A percentile compares a stretch with the other conserved stretches of the same genome.
Evolutionary conservation across 257 asterid species (phyloP).

Genomic region (Agastache rugosa): DNA sequence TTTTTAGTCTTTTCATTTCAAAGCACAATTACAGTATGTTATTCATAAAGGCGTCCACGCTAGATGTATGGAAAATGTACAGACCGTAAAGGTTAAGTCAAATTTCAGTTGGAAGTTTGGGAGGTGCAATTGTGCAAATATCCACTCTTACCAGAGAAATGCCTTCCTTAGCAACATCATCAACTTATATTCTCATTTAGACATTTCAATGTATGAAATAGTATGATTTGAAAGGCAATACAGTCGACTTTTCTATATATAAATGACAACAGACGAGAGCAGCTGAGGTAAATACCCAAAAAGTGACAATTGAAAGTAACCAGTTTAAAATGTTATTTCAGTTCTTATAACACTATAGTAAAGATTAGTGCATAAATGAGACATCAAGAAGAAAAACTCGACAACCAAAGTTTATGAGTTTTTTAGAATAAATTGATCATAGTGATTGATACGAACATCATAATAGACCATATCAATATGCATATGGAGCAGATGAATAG

Average conservation of each 20-base stretch:
- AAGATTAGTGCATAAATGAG: not conserved
- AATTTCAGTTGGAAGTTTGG: not conserved
- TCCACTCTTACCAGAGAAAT: not conserved
- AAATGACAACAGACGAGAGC: not conserved
- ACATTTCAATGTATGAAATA: not conserved
- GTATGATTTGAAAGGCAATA: not conserved
- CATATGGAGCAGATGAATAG: conserved; percentile 21
- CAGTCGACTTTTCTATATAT: conserved; percentile 1
- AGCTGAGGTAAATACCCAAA: not conserved
- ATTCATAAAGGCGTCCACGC: not conserved
- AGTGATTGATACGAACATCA: not conserved
- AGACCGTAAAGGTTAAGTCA: not conserved
- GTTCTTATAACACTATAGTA: not conserved
- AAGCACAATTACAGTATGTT: not conserved
- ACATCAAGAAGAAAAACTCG: not conserved
- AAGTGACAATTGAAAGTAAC: not conserved
- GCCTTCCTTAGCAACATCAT: not conserved
- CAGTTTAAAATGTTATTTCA: not conserved
- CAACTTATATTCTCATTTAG: not conserved
- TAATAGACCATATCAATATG: not conserved
- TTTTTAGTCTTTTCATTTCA: not conserved
- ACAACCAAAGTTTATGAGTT: not conserved
- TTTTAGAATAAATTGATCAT: not conserved
- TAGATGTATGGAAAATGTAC: not conserved
- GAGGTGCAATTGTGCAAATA: not conserved